phyloP scores from a whole-genome alignment of 345 rosid species.

The Brassica nigra region DNA sequence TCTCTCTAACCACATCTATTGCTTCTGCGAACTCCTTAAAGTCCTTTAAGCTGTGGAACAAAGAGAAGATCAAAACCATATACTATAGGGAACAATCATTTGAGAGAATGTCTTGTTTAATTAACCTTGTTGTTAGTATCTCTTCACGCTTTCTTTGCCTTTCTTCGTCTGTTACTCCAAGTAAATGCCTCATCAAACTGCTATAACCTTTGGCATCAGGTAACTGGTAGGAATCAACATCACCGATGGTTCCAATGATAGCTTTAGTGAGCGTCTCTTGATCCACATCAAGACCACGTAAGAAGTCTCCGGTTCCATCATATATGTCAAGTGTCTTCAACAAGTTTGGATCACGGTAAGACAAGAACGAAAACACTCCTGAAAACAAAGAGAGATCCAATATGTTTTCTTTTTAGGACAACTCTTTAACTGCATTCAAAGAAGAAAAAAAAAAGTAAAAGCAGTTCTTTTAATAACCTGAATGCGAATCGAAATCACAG shows the following conservation, averaged over 20 bases:
- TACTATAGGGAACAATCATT: neutral
- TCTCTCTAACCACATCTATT: conserved; percentile 63
- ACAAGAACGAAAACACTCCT: conserved; percentile 84
- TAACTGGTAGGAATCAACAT: conserved; percentile 89
- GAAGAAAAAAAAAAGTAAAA: neutral
- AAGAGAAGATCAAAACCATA: neutral
- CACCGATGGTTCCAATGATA: conserved; percentile 94
- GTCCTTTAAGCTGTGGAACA: conserved; percentile 63
- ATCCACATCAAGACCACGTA: conserved; percentile 79
- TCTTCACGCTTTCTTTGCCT: conserved; percentile 81
- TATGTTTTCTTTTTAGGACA: neutral
- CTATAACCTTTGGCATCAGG: conserved; percentile 99
- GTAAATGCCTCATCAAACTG: conserved; percentile 68
- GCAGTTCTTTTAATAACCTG: conserved; percentile 52
- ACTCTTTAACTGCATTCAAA: too few relatives aligned
- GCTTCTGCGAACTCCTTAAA: conserved; percentile 73
- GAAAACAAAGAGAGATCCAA: neutral
- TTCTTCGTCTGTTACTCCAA: conserved; percentile 88
- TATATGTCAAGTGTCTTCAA: conserved; percentile 85
- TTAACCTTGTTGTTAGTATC: conserved; percentile 56
- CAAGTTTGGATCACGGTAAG: conserved; percentile 94
- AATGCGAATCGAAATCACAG: conserved; percentile 89
- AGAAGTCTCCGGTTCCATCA: conserved; percentile 82
- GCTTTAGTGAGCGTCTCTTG: conserved; percentile 86
- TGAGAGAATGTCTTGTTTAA: neutral